Base-by-base conservation (phyloP, 2,329 filamentous ascomycete genomes). In the Ophiosphaerella herpotricha region DNA sequence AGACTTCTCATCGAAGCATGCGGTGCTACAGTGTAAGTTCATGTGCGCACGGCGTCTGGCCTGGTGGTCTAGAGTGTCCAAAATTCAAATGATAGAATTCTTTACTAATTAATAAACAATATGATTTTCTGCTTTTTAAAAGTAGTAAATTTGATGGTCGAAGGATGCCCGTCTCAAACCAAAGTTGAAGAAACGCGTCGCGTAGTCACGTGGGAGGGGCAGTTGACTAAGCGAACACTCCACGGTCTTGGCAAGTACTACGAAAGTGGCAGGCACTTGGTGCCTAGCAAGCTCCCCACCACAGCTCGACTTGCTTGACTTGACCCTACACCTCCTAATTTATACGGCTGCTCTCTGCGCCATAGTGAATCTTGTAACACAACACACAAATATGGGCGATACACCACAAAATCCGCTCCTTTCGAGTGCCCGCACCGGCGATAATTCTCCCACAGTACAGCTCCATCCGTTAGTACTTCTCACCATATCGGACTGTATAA, bases 401-500 rank as follows among this genome's bases (percentile, higher is more conserved):
- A 52, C 58, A n/a, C 52, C 64, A 26, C 46, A 53, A 9, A 79
- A 79, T 48, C 73, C 75, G 21, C 75, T 80, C 21, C 58, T 80
- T 39, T 75, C 77, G 13, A 74, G 64, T 37, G 68, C 69, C 39
- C 74, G 74, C 53, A 71, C 69, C 67, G 85, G 84, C 36, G 90
- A 94, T 73, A 87, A 87, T 16, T 85, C 85, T 43, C 84, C 95
- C 38, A 87, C 91, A 58, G 85, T 91, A 48, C 85, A 91, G 63
- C 85, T 99, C 14, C 94, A 99, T 68, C 94, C 94, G 23, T 86
- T 99, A 41, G 92, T 96, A 44, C 88, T 97, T 60, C 89, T 99
- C 75, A 95, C 89, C 58, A 94, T 99, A 66, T 96, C 93, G 62
- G 94, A 99, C 75, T 95, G 96, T 73, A 91, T 97, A 72, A 96